Percentiles rank a stretch among this genome's conserved stretches.
Evolutionary conservation across 2,329 filamentous ascomycete species (phyloP).

Genomic region (Aspergillus ustus): DNA sequence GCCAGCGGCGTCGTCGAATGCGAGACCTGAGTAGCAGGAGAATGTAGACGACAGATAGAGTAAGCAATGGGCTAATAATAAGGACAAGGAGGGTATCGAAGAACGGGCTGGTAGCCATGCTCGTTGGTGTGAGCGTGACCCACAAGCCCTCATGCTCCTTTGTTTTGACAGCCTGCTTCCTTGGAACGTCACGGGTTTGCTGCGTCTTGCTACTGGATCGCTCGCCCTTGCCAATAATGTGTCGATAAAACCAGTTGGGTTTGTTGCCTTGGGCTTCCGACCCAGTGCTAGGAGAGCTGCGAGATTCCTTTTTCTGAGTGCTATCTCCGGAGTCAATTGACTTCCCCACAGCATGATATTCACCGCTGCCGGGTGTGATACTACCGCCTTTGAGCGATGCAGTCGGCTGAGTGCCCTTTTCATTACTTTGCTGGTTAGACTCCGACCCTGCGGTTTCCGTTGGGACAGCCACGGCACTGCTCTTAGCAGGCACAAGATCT

Average conservation of each 20-base stretch:
- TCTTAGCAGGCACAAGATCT: conserved; percentile 63
- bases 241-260: conserved; percentile 39
- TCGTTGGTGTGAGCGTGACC: conserved; percentile 94
- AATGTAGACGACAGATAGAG: conserved; percentile 89
- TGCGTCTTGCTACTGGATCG: conserved; percentile 20
- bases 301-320: conserved; percentile 18
- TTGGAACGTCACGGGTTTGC: conserved; percentile 19
- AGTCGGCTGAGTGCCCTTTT: conserved; percentile 35
- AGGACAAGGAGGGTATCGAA: conserved; percentile 95
- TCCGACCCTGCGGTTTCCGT: conserved; percentile 32
- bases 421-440: conserved; percentile 36
- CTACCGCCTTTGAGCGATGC: conserved; percentile 64
- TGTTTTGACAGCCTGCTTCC: conserved; percentile 37
- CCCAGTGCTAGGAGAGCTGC: conserved; percentile 12
- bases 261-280: conserved; percentile 20
- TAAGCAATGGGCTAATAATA: conserved; percentile 92
- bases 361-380: conserved; percentile 73
- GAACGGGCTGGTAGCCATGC: conserved; percentile 85
- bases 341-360: conserved; percentile 61
- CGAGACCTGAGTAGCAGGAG: conserved; percentile 84
- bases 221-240: conserved; percentile 36
- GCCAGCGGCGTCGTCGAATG: conserved; percentile 87
- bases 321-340: conserved; percentile 24
- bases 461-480: conserved; percentile 28
- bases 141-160: conserved; percentile 77